Base-by-base conservation (phyloP, 2,329 filamentous ascomycete species). In the Neofusicoccum cordaticola region DNA sequence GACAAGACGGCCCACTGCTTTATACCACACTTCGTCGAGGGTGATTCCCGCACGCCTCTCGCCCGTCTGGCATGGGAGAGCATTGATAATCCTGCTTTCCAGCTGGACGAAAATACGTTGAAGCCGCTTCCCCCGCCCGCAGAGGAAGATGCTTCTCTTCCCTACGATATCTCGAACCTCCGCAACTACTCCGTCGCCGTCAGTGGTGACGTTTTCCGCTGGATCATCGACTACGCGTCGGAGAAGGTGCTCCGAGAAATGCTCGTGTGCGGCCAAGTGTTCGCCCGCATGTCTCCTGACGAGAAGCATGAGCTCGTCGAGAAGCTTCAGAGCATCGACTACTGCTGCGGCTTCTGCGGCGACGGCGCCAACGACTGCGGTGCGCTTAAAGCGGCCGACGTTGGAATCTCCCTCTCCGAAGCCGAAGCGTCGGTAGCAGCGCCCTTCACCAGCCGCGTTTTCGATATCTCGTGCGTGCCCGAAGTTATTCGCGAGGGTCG, bases 341-440 rank as follows among this genome's bases (percentile, higher is more conserved):
- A 97, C 77, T 96, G 91, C 70, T 92, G 88, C 69, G 95, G 95
- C 34, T 99, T 99, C 79, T 99, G 95, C 72, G 95, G 95, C 50
- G 95, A 99, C 74, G 95, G 95, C 45, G 95, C 95, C 31, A 99
- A 99, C 74, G 95, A 99, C 76, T 99, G 95, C 70, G 95, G 94
- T 69, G 96, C 95, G 6, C 82, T 99, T 68, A 99, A 98, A 78
- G 95, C 95, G 37, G 95, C 95, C 61, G 95, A 99, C 76, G 95
- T 99, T 35, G 95, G 95, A 34, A 97, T 99, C 52, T 98, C 94
- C 0, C 85, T 99, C 0, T 98, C 94, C 0, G 95, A 99, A 78
- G 95, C 96, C 6, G 95, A 99, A 80, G 95, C 96, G 22, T 97
- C 93, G 1, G 95, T 99, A 34, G 95, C 95, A n/a, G 95, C 96